A percentile compares a stretch with the other conserved stretches of the same genome.
Conservation (phyloP, 371 early-diverging fungal genomes). For the Gilbertella persicaria region DNA sequence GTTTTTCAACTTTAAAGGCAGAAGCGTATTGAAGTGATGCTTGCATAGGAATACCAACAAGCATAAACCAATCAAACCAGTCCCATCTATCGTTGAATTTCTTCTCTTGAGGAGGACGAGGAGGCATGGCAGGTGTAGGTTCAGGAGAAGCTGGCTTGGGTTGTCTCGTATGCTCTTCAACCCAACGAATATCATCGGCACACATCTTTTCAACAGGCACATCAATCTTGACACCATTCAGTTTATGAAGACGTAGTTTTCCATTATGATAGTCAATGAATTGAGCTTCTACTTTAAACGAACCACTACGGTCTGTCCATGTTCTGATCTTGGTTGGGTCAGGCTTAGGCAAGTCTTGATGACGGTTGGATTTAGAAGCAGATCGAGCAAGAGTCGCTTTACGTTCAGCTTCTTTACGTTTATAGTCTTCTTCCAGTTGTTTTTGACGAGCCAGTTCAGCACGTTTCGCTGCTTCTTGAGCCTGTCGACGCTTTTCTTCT, state of each 20-base stretch:
- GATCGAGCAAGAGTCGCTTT: slow-evolving; percentile 27
- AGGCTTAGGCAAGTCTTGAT: slow-evolving; percentile 38
- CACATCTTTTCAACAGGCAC: slow-evolving; percentile 91
- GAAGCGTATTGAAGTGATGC: slow-evolving; percentile 78
- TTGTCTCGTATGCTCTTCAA: slow-evolving; percentile 27
- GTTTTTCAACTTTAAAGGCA: slow-evolving; percentile 78
- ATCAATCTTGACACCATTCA: slow-evolving; percentile 92
- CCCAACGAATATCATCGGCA: slow-evolving; percentile 70
- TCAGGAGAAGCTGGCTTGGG: slow-evolving; percentile 36
- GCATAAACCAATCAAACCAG: slow-evolving; percentile 89
- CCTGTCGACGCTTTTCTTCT: slow-evolving; percentile 26
- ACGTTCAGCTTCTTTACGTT: slow-evolving; percentile 28
- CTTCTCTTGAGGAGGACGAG: slow-evolving; percentile 35
- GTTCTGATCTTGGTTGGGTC: slow-evolving; percentile 71
- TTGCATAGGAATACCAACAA: slow-evolving; percentile 71
- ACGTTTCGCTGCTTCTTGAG: slow-evolving; percentile 31
- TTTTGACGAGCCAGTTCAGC: slow-evolving; percentile 40
- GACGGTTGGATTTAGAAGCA: slow-evolving; percentile 11
- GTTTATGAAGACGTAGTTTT: slow-evolving; percentile 88
- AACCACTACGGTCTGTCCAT: slow-evolving; percentile 93
- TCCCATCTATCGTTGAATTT: slow-evolving; percentile 70
- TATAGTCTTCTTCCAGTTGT: slow-evolving; percentile 41
- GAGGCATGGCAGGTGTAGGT: slow-evolving; percentile 46
- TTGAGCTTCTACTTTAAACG: slow-evolving; percentile 91
- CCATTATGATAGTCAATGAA: slow-evolving; percentile 75